These are phyloP conservation scores for Colletotrichum ledebouriae DNA, from an alignment of 2,329 filamentous ascomycete genomes.

Conservation along the genomic window DNA sequence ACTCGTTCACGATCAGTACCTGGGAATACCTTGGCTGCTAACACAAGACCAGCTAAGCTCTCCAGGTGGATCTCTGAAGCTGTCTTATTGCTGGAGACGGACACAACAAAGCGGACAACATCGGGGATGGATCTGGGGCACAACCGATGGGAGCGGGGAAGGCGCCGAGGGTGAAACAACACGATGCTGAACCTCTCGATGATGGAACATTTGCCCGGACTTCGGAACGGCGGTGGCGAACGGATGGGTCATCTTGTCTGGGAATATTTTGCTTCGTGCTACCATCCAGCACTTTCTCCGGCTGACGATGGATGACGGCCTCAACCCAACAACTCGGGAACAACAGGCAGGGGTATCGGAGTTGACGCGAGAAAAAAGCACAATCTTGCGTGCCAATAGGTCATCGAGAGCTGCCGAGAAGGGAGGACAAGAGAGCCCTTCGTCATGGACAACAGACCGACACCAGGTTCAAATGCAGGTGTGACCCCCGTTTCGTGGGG, in stretches of 20 bases:
- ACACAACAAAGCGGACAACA: conserved; percentile 32
- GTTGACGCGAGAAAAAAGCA: conserved; percentile 24
- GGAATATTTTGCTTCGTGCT: neutral
- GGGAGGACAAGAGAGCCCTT: conserved; percentile 9
- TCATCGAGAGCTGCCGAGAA: conserved; percentile 2
- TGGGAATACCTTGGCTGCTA: conserved; percentile 33
- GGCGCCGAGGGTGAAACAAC: conserved; percentile 28
- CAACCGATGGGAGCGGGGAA: conserved; percentile 29
- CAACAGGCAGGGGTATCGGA: conserved; percentile 15
- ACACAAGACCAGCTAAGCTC: conserved; percentile 31
- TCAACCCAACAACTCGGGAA: conserved; percentile 18
- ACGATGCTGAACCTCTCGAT: conserved; percentile 14
- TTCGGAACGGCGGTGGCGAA: conserved; percentile 1
- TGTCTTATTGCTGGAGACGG: conserved; percentile 33
- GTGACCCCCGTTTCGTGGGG: conserved; percentile 41
- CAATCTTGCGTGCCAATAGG: neutral
- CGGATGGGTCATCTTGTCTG: neutral
- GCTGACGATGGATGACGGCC: conserved; percentile 7
- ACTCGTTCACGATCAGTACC: conserved; percentile 23
- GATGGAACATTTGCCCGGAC: conserved; percentile 20
- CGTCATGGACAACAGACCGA: conserved; percentile 31
- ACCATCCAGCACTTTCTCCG: neutral
- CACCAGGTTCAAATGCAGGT: conserved; percentile 29
- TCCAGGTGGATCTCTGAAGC: conserved; percentile 33
- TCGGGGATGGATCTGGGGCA: conserved; percentile 29